A percentile compares a stretch with the other conserved stretches of the same genome.
phyloP scores from a whole-genome alignment of 768 basidiomycete species.

The Megacollybia marginata region DNA sequence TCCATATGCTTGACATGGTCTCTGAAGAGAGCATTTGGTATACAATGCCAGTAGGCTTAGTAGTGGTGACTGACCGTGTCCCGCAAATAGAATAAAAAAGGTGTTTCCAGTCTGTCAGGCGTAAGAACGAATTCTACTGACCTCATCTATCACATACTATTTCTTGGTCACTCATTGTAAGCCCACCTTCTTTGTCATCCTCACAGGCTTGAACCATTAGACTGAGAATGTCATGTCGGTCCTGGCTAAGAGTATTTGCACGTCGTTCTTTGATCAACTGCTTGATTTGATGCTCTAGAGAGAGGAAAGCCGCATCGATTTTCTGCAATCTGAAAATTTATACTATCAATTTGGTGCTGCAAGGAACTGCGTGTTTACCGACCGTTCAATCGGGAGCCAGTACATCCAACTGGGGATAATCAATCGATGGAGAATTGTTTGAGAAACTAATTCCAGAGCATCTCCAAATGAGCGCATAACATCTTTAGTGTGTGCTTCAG shows the following conservation, averaged over 20 bases:
- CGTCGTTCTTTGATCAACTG: neutral
- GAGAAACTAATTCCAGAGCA: constrained; percentile 26
- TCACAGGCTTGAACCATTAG: neutral
- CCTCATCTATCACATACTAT: neutral
- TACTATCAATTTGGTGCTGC: neutral
- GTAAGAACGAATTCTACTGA: neutral
- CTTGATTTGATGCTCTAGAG: constrained; percentile 29
- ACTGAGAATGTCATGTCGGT: neutral
- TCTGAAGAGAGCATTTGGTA: neutral
- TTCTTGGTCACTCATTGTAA: neutral
- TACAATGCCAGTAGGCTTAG: neutral
- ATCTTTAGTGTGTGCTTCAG: neutral
- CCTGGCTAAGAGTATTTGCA: neutral
- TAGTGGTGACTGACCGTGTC: neutral
- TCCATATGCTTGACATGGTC: neutral
- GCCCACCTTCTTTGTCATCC: neutral
- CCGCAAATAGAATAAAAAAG: neutral
- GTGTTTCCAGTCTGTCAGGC: neutral
- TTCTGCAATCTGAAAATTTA: constrained; percentile 16
- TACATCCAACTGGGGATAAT: constrained; percentile 30
- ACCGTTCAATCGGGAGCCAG: constrained; percentile 28
- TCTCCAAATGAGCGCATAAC: constrained; percentile 31
- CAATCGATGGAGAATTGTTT: constrained; percentile 17
- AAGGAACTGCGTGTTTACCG: neutral
- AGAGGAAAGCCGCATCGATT: constrained; percentile 20